A percentile compares a stretch with the other conserved stretches of the same genome.
Evolutionary conservation across 495 filamentous ascomycete species (phyloP).

Genomic region (Xylaria nigripes): DNA sequence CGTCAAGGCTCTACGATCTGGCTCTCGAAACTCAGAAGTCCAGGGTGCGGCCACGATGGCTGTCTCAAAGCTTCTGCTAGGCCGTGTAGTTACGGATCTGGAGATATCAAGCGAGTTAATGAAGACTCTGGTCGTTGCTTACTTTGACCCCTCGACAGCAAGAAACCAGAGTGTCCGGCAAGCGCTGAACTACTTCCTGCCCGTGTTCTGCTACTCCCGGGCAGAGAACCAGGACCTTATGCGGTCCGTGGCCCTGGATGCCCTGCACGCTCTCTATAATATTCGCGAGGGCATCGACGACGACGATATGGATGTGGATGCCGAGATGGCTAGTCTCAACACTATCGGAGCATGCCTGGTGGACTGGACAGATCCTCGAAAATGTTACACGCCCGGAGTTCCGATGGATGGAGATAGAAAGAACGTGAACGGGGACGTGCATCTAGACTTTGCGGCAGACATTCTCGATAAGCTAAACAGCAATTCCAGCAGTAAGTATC

Average conservation of each 20-base stretch:
- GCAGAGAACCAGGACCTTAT: constrained; percentile 73
- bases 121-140: constrained; percentile 70
- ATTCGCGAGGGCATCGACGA: constrained; percentile 66
- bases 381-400: constrained; percentile 63
- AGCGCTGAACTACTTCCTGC: constrained; percentile 88
- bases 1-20: constrained; percentile 62
- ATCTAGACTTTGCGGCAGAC: constrained; percentile 56
- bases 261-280: constrained; percentile 56
- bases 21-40: constrained; percentile 58
- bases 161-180: constrained; percentile 84
- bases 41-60: constrained; percentile 77
- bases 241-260: constrained; percentile 58
- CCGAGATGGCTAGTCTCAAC: constrained; percentile 69
- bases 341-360: constrained; percentile 72
- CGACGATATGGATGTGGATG: constrained; percentile 68
- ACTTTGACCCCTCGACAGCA: constrained; percentile 81
- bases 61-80: constrained; percentile 78
- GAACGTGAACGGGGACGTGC: constrained; percentile 56
- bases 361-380: constrained; percentile 94
- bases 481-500: constrained; percentile 52
- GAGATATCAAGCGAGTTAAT: constrained; percentile 59
- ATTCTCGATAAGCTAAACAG: constrained; percentile 51
- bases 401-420: constrained; percentile 52
- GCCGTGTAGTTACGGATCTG: constrained; percentile 52
- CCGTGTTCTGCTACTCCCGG: constrained; percentile 83